A percentile compares a stretch with the other conserved stretches of the same genome.
phyloP scores from a whole-genome alignment of 2,329 filamentous ascomycete genomes.

The Hymenoscyphus repandus region DNA sequence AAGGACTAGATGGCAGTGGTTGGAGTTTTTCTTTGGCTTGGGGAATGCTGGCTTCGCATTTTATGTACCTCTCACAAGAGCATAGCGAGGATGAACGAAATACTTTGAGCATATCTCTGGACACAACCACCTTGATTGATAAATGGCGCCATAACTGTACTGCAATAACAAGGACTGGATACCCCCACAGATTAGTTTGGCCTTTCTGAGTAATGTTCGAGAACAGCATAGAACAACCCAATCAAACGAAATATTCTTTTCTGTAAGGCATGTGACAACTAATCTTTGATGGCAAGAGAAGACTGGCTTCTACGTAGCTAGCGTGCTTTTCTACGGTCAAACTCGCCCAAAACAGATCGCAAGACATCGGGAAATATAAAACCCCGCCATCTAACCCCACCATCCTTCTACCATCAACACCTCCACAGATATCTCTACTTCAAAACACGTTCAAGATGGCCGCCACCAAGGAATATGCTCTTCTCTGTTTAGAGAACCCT shows the following conservation, averaged over 20 bases:
- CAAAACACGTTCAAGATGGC: conserved; percentile 53
- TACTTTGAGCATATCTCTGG: conserved; percentile 11
- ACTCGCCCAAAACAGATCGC: too few species aligned
- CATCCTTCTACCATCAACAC: background rate
- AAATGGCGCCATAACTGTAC: background rate
- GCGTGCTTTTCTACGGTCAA: too few species aligned
- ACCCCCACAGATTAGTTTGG: background rate
- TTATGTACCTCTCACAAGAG: conserved; percentile 31
- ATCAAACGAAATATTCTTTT: too few species aligned
- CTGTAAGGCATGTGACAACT: too few species aligned
- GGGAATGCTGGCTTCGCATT: conserved; percentile 32
- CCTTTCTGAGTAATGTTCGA: background rate
- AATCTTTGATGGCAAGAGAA: too few species aligned
- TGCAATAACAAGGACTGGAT: background rate
- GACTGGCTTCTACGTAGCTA: too few species aligned
- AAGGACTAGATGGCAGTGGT: conserved; percentile 67
- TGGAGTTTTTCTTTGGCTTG: conserved; percentile 29
- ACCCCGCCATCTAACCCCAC: conserved; percentile 1
- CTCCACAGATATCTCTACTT: background rate
- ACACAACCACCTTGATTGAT: background rate
- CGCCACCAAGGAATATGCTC: conserved; percentile 71
- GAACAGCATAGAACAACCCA: too few species aligned
- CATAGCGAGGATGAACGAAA: conserved; percentile 32
- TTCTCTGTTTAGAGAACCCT: conserved; percentile 95
- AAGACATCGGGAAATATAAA: background rate